These are phyloP conservation scores for Aaosphaeria arxii DNA, from an alignment of 2,329 filamentous ascomycete species.

Conservation along the genomic window DNA sequence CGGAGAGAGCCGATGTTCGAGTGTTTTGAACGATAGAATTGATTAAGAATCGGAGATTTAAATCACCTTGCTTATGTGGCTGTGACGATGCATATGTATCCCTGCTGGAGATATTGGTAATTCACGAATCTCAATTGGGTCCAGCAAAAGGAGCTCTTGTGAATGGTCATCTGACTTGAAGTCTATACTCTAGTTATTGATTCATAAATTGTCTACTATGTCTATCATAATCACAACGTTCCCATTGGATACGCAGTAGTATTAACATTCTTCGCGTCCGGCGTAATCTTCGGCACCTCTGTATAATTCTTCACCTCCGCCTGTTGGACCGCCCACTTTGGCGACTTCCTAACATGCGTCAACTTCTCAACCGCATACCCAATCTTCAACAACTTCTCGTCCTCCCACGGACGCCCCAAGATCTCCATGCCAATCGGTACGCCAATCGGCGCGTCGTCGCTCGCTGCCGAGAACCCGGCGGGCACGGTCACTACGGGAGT, in stretches of 20 bases:
- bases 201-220: neutral
- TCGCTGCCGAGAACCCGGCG: slow-evolving; percentile 51
- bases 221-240: slow-evolving; percentile 20
- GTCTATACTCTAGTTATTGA: no score
- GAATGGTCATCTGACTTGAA: no score
- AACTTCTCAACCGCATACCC: slow-evolving; percentile 52
- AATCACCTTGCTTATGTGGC: no score
- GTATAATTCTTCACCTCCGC: slow-evolving; percentile 41
- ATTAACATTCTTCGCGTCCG: slow-evolving; percentile 41
- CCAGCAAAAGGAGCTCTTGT: no score
- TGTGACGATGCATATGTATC: no score
- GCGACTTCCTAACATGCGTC: slow-evolving; percentile 46
- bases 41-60: no score
- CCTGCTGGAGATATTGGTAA: no score
- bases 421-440: slow-evolving; percentile 66
- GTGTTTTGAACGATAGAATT: no score
- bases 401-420: slow-evolving; percentile 55
- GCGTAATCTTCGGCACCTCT: slow-evolving; percentile 45
- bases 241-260: slow-evolving; percentile 50
- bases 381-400: slow-evolving; percentile 53
- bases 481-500: slow-evolving; percentile 54
- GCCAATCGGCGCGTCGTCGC: slow-evolving; percentile 51
- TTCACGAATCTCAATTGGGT: no score
- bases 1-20: no score
- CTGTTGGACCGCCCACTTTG: slow-evolving; percentile 42